Conservation (phyloP, 2,329 filamentous ascomycete species). For the Aspergillus phoenicis region DNA sequence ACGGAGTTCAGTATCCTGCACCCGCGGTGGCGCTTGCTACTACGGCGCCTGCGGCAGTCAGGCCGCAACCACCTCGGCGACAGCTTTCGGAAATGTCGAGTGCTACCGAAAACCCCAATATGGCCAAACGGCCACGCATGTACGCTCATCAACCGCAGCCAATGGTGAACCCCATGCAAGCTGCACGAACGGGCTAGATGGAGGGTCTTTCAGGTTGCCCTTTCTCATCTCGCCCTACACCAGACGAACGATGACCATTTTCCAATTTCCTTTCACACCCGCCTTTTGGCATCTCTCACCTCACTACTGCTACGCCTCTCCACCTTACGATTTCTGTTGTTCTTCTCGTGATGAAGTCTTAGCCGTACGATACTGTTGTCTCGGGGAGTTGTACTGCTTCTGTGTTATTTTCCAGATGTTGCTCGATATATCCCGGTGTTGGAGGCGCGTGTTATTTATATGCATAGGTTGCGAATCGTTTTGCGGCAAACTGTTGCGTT, state of each 20-base stretch:
- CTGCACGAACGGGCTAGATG: slow-evolving; percentile 41
- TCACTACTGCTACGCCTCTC: slow-evolving; percentile 14
- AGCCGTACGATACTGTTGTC: slow-evolving; percentile 15
- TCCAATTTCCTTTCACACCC: slow-evolving; percentile 11
- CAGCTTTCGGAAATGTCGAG: slow-evolving; percentile 65
- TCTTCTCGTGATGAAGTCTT: slow-evolving; percentile 16
- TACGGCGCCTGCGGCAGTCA: slow-evolving; percentile 28
- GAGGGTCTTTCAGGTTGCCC: slow-evolving; percentile 1
- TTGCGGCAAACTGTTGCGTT: slow-evolving; percentile 4
- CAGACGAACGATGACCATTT: slow-evolving; percentile 1
- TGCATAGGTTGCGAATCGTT: slow-evolving; percentile 4
- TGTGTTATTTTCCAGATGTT: slow-evolving; percentile 1
- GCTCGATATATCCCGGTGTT: slow-evolving; percentile 10
- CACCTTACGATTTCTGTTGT: slow-evolving; percentile 6
- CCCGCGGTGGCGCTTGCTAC: slow-evolving; percentile 40
- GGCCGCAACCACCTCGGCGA: slow-evolving; percentile 56
- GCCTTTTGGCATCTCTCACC: slow-evolving; percentile 18
- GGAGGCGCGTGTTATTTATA: slow-evolving; percentile 3
- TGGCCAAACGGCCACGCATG: slow-evolving; percentile 62
- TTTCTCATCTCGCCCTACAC: not conserved
- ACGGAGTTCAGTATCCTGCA: slow-evolving; percentile 43
- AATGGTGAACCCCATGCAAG: slow-evolving; percentile 54
- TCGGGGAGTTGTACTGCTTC: slow-evolving; percentile 11
- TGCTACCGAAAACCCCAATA: slow-evolving; percentile 54
- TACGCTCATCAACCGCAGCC: slow-evolving; percentile 51